A percentile compares a stretch with the other conserved stretches of the same genome.
These are phyloP conservation scores for Euphorbia tirucalli DNA, from an alignment of 345 rosid genomes.

Conservation along the genomic window DNA sequence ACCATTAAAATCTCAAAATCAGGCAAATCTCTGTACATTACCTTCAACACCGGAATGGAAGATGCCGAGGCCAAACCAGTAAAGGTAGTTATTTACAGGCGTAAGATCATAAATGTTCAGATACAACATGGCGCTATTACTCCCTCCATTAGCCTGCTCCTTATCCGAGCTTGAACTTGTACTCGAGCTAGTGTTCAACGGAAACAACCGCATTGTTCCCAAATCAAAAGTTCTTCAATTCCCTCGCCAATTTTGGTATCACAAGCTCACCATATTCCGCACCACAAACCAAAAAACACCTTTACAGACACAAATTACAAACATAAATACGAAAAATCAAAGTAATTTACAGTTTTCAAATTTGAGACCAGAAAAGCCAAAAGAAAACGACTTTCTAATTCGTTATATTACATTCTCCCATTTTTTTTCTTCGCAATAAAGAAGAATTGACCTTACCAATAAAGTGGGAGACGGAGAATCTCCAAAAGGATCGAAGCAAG, in stretches of 20 bases:
- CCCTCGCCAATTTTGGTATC: conserved; percentile 25
- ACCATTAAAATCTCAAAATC: neutral
- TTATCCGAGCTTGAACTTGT: conserved; percentile 46
- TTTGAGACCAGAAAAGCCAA: neutral
- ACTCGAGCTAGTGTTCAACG: conserved; percentile 38
- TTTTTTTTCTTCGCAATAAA: neutral
- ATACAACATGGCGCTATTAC: conserved; percentile 43
- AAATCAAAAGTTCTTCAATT: conserved; percentile 19
- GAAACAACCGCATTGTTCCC: conserved; percentile 69
- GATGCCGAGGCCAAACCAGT: conserved; percentile 88
- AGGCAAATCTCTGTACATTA: conserved; percentile 20
- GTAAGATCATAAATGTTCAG: conserved; percentile 95
- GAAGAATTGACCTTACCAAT: conserved; percentile 12
- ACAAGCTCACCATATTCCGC: conserved; percentile 30
- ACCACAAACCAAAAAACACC: conserved; percentile 8
- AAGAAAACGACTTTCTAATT: neutral
- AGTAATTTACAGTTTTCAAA: conserved; percentile 2
- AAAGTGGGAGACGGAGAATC: neutral
- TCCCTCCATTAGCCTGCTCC: conserved; percentile 42
- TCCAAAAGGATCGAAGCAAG: neutral
- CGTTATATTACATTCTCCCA: neutral
- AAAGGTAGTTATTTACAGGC: conserved; percentile 87
- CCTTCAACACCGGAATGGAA: conserved; percentile 98
- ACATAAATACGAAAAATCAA: neutral
- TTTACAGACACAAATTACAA: neutral